Percentiles rank a stretch among this genome's conserved stretches.
These are phyloP conservation scores for Suhomyces kilbournensis DNA, from an alignment of 805 yeast species.

Conservation along the genomic window DNA sequence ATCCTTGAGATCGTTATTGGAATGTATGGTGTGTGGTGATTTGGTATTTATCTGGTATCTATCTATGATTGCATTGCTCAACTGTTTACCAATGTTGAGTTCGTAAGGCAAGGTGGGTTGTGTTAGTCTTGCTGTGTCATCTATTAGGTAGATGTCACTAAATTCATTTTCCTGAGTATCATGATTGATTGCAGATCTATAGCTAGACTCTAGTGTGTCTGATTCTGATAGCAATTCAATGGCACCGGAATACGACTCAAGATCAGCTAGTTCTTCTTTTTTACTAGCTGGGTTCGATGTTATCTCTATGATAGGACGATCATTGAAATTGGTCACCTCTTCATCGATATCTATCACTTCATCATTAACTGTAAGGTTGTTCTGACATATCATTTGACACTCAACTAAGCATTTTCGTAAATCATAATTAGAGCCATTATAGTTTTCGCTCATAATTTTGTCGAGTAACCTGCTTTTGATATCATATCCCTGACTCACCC, in stretches of 20 bases:
- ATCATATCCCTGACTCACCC: slow-evolving; percentile 31
- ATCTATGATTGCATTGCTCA: slow-evolving; percentile 6
- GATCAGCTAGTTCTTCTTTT: slow-evolving; percentile 2
- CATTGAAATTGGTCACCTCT: not conserved
- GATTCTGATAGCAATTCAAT: slow-evolving; percentile 26
- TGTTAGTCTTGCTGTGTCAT: slow-evolving; percentile 25
- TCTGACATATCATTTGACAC: slow-evolving; percentile 41
- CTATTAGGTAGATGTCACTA: slow-evolving; percentile 30
- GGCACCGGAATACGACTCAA: slow-evolving; percentile 5
- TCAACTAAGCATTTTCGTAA: slow-evolving; percentile 46
- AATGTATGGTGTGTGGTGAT: not conserved
- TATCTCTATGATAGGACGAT: not conserved
- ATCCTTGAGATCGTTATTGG: slow-evolving; percentile 10
- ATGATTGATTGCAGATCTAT: slow-evolving; percentile 26
- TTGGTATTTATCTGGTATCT: not conserved
- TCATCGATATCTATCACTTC: not conserved
- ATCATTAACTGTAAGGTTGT: not conserved
- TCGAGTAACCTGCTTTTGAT: slow-evolving; percentile 28
- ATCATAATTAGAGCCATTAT: slow-evolving; percentile 31
- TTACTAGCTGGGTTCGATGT: not conserved
- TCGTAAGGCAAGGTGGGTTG: slow-evolving; percentile 39
- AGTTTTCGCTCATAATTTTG: slow-evolving; percentile 19
- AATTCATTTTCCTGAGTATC: slow-evolving; percentile 32
- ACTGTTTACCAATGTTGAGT: slow-evolving; percentile 25
- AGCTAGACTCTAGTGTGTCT: slow-evolving; percentile 26